Conservation (phyloP, 2,329 filamentous ascomycete genomes). For the Corynespora cassiicola region DNA sequence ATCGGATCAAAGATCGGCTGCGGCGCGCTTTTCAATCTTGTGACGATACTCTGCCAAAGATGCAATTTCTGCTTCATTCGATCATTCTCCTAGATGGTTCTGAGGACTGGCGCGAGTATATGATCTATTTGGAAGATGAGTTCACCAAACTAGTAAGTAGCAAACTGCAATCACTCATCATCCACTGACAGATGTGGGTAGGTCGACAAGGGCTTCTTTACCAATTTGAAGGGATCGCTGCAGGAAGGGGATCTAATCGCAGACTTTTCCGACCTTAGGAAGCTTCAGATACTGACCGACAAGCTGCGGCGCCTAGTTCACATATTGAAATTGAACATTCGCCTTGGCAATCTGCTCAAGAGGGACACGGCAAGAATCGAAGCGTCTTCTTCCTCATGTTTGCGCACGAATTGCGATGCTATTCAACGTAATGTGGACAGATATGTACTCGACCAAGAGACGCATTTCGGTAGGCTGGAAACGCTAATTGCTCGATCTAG, state of each 20-base stretch:
- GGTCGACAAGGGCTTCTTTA: constrained; percentile 17
- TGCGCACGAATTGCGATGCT: not conserved
- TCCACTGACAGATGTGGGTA: constrained; percentile 1
- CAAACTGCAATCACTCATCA: not conserved
- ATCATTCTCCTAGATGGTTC: constrained; percentile 10
- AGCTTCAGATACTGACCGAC: constrained; percentile 15
- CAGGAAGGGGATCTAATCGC: constrained; percentile 9
- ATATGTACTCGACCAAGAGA: constrained; percentile 12
- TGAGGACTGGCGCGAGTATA: constrained; percentile 15
- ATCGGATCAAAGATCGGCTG: constrained; percentile 10
- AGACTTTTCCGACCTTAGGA: constrained; percentile 16
- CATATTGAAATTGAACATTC: constrained; percentile 13
- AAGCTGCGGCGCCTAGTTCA: constrained; percentile 11
- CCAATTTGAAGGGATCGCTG: constrained; percentile 11
- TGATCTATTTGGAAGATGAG: constrained; percentile 11
- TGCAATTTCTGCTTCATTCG: constrained; percentile 10
- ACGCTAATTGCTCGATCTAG: constrained; percentile 11
- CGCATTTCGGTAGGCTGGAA: constrained; percentile 7
- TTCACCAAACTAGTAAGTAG: constrained; percentile 13
- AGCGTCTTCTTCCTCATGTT: not conserved
- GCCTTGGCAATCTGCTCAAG: constrained; percentile 9
- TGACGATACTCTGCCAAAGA: constrained; percentile 1
- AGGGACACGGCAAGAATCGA: constrained; percentile 2
- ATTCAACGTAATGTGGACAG: constrained; percentile 7
- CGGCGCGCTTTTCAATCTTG: constrained; percentile 1